phyloP scores from a whole-genome alignment of 1,139 yeast genomes.

The Magnusiomyces suaveolens region DNA sequence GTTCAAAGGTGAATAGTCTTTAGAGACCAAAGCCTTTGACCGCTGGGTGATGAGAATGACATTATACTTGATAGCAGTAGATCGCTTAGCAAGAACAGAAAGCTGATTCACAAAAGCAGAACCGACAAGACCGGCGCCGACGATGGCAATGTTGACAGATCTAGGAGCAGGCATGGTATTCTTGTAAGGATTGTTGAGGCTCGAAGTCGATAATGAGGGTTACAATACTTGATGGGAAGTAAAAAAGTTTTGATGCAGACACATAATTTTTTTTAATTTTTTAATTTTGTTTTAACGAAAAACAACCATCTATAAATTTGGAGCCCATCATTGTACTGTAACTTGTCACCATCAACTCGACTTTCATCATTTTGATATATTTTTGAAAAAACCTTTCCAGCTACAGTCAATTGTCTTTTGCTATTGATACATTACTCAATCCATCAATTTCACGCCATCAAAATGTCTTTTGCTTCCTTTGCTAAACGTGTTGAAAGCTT shows the following conservation, averaged over 20 bases:
- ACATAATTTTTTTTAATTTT: too few relatives aligned
- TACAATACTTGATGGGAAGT: too few relatives aligned
- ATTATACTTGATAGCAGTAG: constrained; percentile 42
- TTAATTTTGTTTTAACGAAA: too few relatives aligned
- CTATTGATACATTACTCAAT: too few relatives aligned
- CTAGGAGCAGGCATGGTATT: background rate
- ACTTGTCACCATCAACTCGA: too few relatives aligned
- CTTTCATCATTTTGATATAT: too few relatives aligned
- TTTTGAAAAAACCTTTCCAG: too few relatives aligned
- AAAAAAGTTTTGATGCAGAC: too few relatives aligned
- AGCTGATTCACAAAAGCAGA: constrained; percentile 77
- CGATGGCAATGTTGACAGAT: constrained; percentile 3
- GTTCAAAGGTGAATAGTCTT: constrained; percentile 62
- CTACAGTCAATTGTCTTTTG: too few relatives aligned
- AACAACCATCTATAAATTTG: too few relatives aligned
- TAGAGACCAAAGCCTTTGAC: constrained; percentile 54
- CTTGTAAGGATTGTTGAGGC: background rate
- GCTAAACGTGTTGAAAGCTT: background rate
- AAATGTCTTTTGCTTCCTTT: background rate
- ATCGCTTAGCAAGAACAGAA: constrained; percentile 34
- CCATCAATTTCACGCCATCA: background rate
- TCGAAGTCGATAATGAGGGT: too few relatives aligned
- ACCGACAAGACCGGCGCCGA: constrained; percentile 72
- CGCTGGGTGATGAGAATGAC: constrained; percentile 75
- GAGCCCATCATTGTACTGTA: too few relatives aligned